Evolutionary conservation across 2,329 filamentous ascomycete genomes (phyloP).

Genomic region (Blastomyces parvus): DNA sequence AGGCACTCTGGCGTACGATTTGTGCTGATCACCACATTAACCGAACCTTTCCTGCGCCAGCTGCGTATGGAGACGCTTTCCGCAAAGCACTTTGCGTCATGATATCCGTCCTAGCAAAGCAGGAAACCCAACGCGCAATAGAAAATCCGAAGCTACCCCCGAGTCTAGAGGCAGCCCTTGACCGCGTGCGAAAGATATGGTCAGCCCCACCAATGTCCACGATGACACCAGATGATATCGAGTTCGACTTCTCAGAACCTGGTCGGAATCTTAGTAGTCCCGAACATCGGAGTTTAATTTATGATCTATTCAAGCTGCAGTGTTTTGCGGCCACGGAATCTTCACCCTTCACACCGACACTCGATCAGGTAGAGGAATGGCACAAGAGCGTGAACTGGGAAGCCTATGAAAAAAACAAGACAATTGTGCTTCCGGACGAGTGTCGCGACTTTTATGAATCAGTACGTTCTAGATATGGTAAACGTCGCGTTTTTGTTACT

Average conservation of each 20-base stretch:
- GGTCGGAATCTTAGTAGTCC: slow-evolving; percentile 1
- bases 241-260: slow-evolving; percentile 1
- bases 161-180: neutral
- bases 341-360: slow-evolving; percentile 7
- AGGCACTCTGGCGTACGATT: slow-evolving; percentile 14
- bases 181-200: neutral
- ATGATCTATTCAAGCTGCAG: slow-evolving; percentile 7
- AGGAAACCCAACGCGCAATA: slow-evolving; percentile 2
- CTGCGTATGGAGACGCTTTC: slow-evolving; percentile 10
- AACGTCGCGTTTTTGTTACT: slow-evolving; percentile 13
- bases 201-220: slow-evolving; percentile 6
- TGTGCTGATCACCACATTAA: slow-evolving; percentile 11
- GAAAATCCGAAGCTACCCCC: slow-evolving; percentile 4
- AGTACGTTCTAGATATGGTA: slow-evolving; percentile 9
- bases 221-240: slow-evolving; percentile 1
- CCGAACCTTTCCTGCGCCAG: slow-evolving; percentile 8
- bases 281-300: neutral
- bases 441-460: slow-evolving; percentile 6
- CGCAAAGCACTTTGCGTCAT: slow-evolving; percentile 11
- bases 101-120: slow-evolving; percentile 9
- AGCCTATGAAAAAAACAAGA: slow-evolving; percentile 2
- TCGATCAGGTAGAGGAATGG: slow-evolving; percentile 6
- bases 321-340: slow-evolving; percentile 4
- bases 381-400: neutral
- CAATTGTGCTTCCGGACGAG: neutral